These are phyloP conservation scores for Trichoderma sp. DNA, from an alignment of 2,329 filamentous ascomycete genomes.

Conservation along the genomic window DNA sequence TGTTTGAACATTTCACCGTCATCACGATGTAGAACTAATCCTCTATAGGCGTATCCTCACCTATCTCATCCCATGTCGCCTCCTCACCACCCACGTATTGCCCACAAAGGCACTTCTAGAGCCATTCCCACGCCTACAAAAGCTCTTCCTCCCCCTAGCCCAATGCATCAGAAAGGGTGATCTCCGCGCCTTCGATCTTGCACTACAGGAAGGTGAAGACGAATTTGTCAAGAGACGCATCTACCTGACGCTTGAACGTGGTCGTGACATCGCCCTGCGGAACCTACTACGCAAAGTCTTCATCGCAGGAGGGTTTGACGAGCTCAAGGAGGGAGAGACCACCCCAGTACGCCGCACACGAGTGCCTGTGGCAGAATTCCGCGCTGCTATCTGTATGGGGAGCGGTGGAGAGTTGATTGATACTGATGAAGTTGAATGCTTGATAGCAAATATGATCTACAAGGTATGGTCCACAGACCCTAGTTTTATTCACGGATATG, in stretches of 20 bases:
- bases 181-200: conserved; percentile 77
- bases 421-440: conserved; percentile 89
- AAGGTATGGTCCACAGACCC: conserved; percentile 62
- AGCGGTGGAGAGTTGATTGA: conserved; percentile 66
- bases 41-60: conserved; percentile 74
- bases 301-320: conserved; percentile 76
- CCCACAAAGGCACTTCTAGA: conserved; percentile 69
- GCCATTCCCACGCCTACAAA: conserved; percentile 71
- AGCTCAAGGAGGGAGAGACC: conserved; percentile 64
- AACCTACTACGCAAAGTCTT: conserved; percentile 93
- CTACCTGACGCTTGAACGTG: conserved; percentile 89
- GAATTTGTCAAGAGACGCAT: conserved; percentile 91
- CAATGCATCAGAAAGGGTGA: conserved; percentile 78
- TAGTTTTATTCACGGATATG: not conserved
- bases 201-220: conserved; percentile 77
- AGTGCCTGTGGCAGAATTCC: conserved; percentile 79
- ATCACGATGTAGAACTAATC: conserved; percentile 24
- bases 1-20: conserved; percentile 29
- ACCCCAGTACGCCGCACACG: conserved; percentile 67
- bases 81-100: conserved; percentile 82
- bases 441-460: conserved; percentile 96
- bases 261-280: conserved; percentile 84
- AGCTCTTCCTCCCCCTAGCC: conserved; percentile 74
- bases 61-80: conserved; percentile 89
- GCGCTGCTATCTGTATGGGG: conserved; percentile 74